Conservation (phyloP, 2,329 filamentous ascomycete genomes). For the Lachnellula suecica region DNA sequence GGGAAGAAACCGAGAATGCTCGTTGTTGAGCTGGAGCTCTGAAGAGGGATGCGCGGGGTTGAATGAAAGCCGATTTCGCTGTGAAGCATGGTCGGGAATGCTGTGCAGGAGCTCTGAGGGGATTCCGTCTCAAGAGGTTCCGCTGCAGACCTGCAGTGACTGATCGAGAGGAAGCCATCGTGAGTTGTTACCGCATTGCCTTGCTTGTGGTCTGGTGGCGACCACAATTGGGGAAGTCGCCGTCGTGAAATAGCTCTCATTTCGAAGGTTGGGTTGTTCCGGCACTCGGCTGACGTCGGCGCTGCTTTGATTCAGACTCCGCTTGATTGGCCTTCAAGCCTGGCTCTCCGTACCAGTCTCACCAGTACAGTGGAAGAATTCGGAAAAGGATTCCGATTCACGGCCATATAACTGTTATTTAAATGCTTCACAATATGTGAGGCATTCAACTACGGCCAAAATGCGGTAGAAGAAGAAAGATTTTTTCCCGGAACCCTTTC, state of each 20-base stretch:
- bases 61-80: conserved; percentile 15
- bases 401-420: too few relatives aligned
- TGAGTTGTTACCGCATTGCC: conserved; percentile 27
- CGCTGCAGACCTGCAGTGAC: conserved; percentile 27
- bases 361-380: too few relatives aligned
- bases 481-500: too few relatives aligned
- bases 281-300: conserved; percentile 9
- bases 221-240: not conserved
- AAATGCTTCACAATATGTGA: too few relatives aligned
- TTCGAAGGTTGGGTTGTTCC: not conserved
- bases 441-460: too few relatives aligned
- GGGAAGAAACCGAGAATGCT: conserved; percentile 43
- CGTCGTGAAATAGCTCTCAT: not conserved
- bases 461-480: too few relatives aligned
- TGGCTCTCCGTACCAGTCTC: too few relatives aligned
- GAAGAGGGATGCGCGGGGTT: conserved; percentile 19
- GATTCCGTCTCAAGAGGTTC: conserved; percentile 20
- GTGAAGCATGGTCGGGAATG: conserved; percentile 17
- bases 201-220: conserved; percentile 1
- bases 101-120: conserved; percentile 18
- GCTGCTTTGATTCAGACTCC: too few relatives aligned
- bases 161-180: conserved; percentile 30
- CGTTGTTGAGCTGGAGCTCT: conserved; percentile 31
- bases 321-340: too few relatives aligned
- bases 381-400: too few relatives aligned